phyloP scores from a whole-genome alignment of 495 filamentous ascomycete genomes.

The Thermothielavioides terrestris region DNA sequence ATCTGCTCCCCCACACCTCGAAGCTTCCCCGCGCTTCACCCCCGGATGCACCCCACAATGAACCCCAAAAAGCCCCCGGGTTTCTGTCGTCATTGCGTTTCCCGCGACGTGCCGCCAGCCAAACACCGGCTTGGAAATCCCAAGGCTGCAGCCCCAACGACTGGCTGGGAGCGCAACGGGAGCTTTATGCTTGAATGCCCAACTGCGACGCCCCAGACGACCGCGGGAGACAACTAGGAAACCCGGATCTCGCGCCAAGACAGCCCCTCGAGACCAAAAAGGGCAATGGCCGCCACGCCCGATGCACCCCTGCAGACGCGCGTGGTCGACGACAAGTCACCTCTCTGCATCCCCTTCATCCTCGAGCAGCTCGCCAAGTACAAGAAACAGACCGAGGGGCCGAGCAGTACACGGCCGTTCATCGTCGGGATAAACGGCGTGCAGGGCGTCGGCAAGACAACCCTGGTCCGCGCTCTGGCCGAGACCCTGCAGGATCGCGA shows the following conservation, averaged over 20 bases:
- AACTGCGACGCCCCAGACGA: neutral
- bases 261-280: too few species aligned
- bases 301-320: slow-evolving; percentile 23
- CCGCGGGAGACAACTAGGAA: neutral
- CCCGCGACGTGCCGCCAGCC: neutral
- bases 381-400: slow-evolving; percentile 21
- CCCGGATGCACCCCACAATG: slow-evolving; percentile 1
- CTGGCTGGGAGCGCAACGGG: neutral
- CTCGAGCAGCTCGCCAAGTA: slow-evolving; percentile 54
- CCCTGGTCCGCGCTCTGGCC: slow-evolving; percentile 64
- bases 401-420: slow-evolving; percentile 36
- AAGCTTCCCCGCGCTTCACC: too few species aligned
- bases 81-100: slow-evolving; percentile 6
- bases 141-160: neutral
- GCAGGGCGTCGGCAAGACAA: slow-evolving; percentile 88
- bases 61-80: neutral
- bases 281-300: slow-evolving; percentile 11
- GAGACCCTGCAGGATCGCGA: slow-evolving; percentile 57
- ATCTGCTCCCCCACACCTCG: neutral
- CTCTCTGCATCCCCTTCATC: slow-evolving; percentile 78
- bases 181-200: neutral
- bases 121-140: neutral
- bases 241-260: too few species aligned
- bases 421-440: slow-evolving; percentile 58
- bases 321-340: slow-evolving; percentile 76